Base-by-base conservation (phyloP, 202 grass and related monocot species). In the Elaeis oleifera region DNA sequence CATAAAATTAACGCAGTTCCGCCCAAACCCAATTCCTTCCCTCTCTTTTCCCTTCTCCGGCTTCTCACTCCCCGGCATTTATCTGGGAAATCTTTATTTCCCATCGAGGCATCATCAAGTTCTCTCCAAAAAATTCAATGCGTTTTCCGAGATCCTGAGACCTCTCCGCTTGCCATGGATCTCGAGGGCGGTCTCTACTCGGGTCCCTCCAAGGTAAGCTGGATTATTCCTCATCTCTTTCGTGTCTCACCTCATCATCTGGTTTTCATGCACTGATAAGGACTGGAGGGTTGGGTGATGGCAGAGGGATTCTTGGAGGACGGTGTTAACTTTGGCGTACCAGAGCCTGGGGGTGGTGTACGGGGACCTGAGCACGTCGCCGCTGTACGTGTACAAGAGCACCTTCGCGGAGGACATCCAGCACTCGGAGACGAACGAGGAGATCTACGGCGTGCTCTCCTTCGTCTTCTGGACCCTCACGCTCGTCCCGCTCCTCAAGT, bases 381-480 rank as follows among this genome's bases (percentile, higher is more conserved):
- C 94, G 68, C 77, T 97, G 31, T 97, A 97, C 54, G 94, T 97
- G 39, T 92, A 89, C 88, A 97, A 97, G 76, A 86, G 80, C 65
- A 84, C 94, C 49, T 99, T 92, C 69, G 94, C 88, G 1, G 94
- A 92, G 76, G 94, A 99, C 82, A 99, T 99, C 66, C 82, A 99
- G 59, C 94, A 99, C 88, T 82, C 94, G 73, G 84, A 99, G 63
- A 84, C 79, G 49, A 99, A 99, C 65, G 94, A 92, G 61, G 94
- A 99, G 83, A 99, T 99, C 78, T 87, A 88, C 4, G 94, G 94
- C 53, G 94, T 92, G 31, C 79, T 99, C 57, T 99, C 88, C 74
- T 92, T 99, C 77, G 85, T 99, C 64, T 99, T 99, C 84, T 99
- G 94, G 94, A 99, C 94, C 29, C 82, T 99, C 72, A 99, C 94